Evolutionary conservation across 2,329 filamentous ascomycete genomes (phyloP), one percentile per base, ranked within the genome.

Genomic region (Hymenoscyphus fructigenus): DNA sequence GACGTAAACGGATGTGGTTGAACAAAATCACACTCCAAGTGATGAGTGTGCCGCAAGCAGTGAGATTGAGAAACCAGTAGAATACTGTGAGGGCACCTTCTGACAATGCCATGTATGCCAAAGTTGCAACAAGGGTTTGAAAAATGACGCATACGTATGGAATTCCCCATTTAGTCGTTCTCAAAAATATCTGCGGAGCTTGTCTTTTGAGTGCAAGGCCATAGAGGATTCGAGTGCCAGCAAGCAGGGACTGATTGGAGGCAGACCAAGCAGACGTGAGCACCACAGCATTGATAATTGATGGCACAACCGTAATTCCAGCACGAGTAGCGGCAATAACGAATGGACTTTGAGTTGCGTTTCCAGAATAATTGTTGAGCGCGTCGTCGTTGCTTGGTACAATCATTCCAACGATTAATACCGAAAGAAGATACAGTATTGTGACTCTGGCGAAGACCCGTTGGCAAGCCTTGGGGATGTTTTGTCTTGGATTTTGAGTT

Each of bases 211-310:
- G 81, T 23, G 86, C 86, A 62, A 89, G 77, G 3, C 83, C 84
- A 67, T 86, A 85, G 4, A 88, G 78, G 38, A 86, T 84, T 57
- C 87, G 82, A 0, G 85, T 86, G 32, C 85, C 86, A 0, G 84
- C 79, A 50, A 82, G 79, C 38, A 93, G 79, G 72, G 84, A 85
- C 69, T 89, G 86, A 70, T 92, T 92, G 0, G 85, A 87, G 0
- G 89, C 83, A 0, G 89, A 91, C 78, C 86, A 88, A 0, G 88
- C 89, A 0, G 88, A 90, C 0, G 88, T 91, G 69, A 93, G 82
- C 70, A 93, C 88, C 29, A 93, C 82, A 41, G 89, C 90, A 75
- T 94, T 94, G 77, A 93, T 88, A 62, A 93, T 84, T 5, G 86
- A 87, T 0, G 89, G 88, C 4, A 93, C 83, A 6, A 83, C 88